These are phyloP conservation scores for Aspergillus quadrilineatus DNA, from an alignment of 2,329 filamentous ascomycete species.

Conservation along the genomic window DNA sequence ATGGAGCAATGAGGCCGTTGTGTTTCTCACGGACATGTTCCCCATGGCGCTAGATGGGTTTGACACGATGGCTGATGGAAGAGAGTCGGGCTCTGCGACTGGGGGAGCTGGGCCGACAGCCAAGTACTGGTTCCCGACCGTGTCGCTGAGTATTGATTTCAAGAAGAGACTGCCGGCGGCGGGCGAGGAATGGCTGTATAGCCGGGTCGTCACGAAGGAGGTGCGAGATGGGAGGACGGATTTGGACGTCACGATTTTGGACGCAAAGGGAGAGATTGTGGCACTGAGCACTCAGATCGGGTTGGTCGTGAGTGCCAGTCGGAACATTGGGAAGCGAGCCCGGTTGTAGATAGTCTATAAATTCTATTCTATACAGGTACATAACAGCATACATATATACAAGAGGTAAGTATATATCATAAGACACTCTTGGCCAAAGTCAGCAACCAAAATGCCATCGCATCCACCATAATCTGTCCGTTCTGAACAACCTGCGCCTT, in stretches of 20 bases:
- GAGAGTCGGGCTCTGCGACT: conserved; percentile 24
- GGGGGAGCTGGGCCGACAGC: conserved; percentile 29
- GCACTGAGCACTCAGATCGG: conserved; percentile 68
- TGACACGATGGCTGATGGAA: conserved; percentile 32
- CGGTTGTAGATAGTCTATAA: conserved; percentile 20
- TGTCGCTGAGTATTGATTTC: conserved; percentile 72
- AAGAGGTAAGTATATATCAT: background rate
- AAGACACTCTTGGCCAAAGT: conserved; percentile 14
- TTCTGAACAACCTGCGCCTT: conserved; percentile 41
- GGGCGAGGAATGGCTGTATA: conserved; percentile 71
- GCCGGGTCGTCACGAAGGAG: conserved; percentile 63
- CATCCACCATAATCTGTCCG: conserved; percentile 40
- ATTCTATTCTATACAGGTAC: conserved; percentile 6
- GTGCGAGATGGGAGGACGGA: conserved; percentile 73
- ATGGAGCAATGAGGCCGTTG: conserved; percentile 65
- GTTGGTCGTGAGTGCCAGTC: conserved; percentile 61
- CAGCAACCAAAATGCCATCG: conserved; percentile 44
- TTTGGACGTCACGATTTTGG: conserved; percentile 67
- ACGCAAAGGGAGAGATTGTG: conserved; percentile 63
- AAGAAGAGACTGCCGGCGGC: conserved; percentile 68
- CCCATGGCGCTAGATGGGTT: conserved; percentile 62
- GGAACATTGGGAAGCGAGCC: conserved; percentile 57
- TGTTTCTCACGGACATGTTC: conserved; percentile 68
- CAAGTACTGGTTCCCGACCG: conserved; percentile 71
- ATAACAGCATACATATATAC: conserved; percentile 10